Conservation (phyloP, 1,139 yeast species). For the Debaryomyces fabryi region DNA sequence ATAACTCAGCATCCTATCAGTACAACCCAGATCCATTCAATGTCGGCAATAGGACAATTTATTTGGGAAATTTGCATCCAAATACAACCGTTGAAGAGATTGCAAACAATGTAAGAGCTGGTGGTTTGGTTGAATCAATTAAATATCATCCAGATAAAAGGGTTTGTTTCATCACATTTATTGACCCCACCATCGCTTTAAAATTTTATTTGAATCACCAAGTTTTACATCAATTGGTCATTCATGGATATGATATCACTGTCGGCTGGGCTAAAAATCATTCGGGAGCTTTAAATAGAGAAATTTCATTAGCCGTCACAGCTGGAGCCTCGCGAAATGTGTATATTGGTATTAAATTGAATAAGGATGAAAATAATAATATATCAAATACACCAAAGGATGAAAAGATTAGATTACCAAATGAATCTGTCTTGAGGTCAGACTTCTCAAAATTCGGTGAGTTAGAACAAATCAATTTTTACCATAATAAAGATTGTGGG, state of each 20-base stretch:
- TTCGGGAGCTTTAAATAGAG: slow-evolving; percentile 43
- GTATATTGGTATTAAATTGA: slow-evolving; percentile 44
- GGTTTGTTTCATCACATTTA: slow-evolving; percentile 49
- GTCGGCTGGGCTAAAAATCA: slow-evolving; percentile 54
- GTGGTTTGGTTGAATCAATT: slow-evolving; percentile 49
- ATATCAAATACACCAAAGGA: slow-evolving; percentile 9
- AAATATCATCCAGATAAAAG: slow-evolving; percentile 40
- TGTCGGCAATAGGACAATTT: slow-evolving; percentile 46
- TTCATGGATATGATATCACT: slow-evolving; percentile 47
- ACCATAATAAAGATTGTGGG: slow-evolving; percentile 49
- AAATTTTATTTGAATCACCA: slow-evolving; percentile 49
- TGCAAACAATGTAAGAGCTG: slow-evolving; percentile 52
- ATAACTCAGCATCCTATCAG: slow-evolving; percentile 8
- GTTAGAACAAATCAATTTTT: slow-evolving; percentile 50
- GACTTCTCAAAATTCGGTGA: slow-evolving; percentile 47
- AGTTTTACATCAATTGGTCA: slow-evolving; percentile 47
- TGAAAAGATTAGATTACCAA: slow-evolving; percentile 31
- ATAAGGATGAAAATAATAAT: slow-evolving; percentile 18
- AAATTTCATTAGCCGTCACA: slow-evolving; percentile 46
- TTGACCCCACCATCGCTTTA: slow-evolving; percentile 45
- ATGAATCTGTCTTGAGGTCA: slow-evolving; percentile 42
- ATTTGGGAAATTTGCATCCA: slow-evolving; percentile 49
- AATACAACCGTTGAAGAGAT: slow-evolving; percentile 51
- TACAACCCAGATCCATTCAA: slow-evolving; percentile 26
- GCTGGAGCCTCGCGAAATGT: slow-evolving; percentile 55